Percentiles rank a stretch among this genome's conserved stretches.
Conservation (phyloP, 1,139 yeast species). For the Nakaseomyces glabratus region DNA sequence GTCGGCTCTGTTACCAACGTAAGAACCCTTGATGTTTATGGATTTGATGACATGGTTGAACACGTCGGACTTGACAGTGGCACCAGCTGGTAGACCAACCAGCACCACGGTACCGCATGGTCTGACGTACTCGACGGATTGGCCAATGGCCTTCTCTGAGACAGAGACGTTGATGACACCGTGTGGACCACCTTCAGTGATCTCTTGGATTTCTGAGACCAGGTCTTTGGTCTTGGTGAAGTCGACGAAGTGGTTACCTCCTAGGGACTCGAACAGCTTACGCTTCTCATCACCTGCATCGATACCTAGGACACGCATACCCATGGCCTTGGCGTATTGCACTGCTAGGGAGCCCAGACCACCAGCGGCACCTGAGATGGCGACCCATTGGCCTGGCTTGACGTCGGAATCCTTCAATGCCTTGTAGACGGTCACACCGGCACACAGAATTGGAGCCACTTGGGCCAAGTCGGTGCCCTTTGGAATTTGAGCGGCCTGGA, state of each 20-base stretch:
- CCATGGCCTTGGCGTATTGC: constrained; percentile 68
- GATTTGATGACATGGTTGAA: constrained; percentile 60
- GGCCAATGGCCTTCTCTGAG: constrained; percentile 56
- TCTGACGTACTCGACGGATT: constrained; percentile 57
- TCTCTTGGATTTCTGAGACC: constrained; percentile 44
- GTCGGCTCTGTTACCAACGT: constrained; percentile 76
- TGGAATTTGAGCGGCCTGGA: constrained; percentile 66
- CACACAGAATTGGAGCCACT: constrained; percentile 68
- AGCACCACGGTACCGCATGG: constrained; percentile 62
- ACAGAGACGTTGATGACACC: constrained; percentile 69
- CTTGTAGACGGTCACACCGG: constrained; percentile 74
- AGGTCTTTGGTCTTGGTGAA: constrained; percentile 51
- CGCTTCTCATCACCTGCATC: constrained; percentile 69
- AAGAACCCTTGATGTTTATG: constrained; percentile 58
- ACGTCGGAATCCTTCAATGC: constrained; percentile 63
- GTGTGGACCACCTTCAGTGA: constrained; percentile 66
- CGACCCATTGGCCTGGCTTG: constrained; percentile 66
- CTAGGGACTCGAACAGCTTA: constrained; percentile 45
- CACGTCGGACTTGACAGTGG: constrained; percentile 54
- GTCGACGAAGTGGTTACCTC: constrained; percentile 63
- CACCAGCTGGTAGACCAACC: constrained; percentile 69
- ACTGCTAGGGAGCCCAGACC: constrained; percentile 69
- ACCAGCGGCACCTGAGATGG: constrained; percentile 72
- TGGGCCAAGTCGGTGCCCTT: constrained; percentile 56
- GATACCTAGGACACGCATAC: constrained; percentile 61